Evolutionary conservation across 2,329 filamentous ascomycete species (phyloP).

Genomic region (Ophiognomonia clavigignenti-juglandacearum): DNA sequence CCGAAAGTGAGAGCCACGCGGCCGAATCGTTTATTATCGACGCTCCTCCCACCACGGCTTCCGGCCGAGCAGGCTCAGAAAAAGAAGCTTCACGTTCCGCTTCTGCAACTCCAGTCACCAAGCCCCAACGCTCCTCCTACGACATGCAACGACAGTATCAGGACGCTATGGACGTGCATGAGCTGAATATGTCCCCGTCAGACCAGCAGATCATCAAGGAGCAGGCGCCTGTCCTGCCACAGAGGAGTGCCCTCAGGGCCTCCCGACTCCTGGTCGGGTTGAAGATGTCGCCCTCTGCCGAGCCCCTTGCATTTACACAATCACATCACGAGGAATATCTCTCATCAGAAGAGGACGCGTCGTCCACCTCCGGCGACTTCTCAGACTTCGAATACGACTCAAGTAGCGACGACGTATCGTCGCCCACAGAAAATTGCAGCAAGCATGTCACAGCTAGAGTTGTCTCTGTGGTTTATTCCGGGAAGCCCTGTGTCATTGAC

Average conservation of each 20-base stretch:
- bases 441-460: constrained; percentile 52
- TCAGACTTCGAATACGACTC: constrained; percentile 47
- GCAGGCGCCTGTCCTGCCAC: constrained; percentile 41
- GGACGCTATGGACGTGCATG: constrained; percentile 17
- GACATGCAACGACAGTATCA: constrained; percentile 19
- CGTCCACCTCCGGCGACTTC: constrained; percentile 56
- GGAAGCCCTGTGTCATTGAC: constrained; percentile 55
- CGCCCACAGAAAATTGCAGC: constrained; percentile 23
- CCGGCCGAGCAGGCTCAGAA: constrained; percentile 7
- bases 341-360: constrained; percentile 62
- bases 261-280: constrained; percentile 39
- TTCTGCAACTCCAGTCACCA: not conserved
- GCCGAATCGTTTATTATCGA: constrained; percentile 14
- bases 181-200: constrained; percentile 16
- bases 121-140: constrained; percentile 12
- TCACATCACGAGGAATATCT: constrained; percentile 57
- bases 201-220: constrained; percentile 17
- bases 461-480: constrained; percentile 55
- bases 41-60: constrained; percentile 4
- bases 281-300: constrained; percentile 25
- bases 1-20: constrained; percentile 12
- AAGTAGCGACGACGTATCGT: constrained; percentile 16
- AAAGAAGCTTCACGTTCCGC: not conserved
- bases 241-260: constrained; percentile 43
- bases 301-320: constrained; percentile 30